Percentiles rank a stretch among this genome's conserved stretches.
Conservation (phyloP, 2,329 filamentous ascomycete species). For the Sarocladiaceae sp. region DNA sequence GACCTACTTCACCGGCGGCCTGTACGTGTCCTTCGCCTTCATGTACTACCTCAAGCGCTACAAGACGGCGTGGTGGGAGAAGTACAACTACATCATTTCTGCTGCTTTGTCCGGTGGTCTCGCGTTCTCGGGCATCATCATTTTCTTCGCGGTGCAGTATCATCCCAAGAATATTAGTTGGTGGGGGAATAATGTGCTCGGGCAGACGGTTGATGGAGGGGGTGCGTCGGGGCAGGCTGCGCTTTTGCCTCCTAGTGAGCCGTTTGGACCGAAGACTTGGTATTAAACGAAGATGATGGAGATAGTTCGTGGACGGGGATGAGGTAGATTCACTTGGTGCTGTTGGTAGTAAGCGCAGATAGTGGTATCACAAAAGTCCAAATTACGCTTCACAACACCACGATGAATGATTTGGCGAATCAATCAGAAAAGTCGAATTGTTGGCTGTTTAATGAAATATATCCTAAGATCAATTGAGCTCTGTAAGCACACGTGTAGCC, state of each 20-base stretch:
- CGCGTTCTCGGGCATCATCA: slow-evolving; percentile 35
- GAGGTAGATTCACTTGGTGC: no score
- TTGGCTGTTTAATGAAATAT: no score
- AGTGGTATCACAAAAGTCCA: no score
- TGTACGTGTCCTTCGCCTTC: slow-evolving; percentile 36
- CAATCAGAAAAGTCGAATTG: no score
- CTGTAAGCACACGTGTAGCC: no score
- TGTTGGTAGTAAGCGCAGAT: no score
- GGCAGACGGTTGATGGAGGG: slow-evolving; percentile 15
- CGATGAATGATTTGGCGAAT: no score
- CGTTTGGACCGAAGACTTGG: slow-evolving; percentile 1
- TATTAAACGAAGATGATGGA: not conserved
- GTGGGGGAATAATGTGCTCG: slow-evolving; percentile 34
- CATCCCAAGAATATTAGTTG: slow-evolving; percentile 31
- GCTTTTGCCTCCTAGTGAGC: not conserved
- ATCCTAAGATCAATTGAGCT: no score
- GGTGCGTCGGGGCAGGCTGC: not conserved
- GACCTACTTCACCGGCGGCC: slow-evolving; percentile 36
- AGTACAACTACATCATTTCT: slow-evolving; percentile 41
- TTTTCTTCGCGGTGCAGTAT: slow-evolving; percentile 38
- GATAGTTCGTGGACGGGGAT: no score
- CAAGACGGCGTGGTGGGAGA: slow-evolving; percentile 37
- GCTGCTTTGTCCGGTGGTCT: slow-evolving; percentile 35
- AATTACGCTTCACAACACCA: no score
- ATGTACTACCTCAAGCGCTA: slow-evolving; percentile 37